These are phyloP conservation scores for Chlamydomonas incerta DNA, from an alignment of 139 green algal genomes.

Conservation along the genomic window DNA sequence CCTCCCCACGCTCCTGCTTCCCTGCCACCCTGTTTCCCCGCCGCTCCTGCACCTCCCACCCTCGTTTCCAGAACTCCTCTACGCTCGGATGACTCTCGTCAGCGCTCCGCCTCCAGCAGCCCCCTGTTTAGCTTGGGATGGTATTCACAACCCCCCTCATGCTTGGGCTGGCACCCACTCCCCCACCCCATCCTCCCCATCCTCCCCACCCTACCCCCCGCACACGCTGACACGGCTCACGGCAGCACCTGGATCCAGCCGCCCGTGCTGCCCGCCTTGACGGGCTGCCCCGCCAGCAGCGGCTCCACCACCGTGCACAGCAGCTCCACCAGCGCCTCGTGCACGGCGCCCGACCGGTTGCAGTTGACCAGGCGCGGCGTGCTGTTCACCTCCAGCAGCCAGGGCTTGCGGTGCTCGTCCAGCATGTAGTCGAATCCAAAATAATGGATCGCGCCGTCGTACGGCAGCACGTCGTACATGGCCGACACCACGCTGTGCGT, in stretches of 20 bases:
- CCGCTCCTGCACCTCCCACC: no score
- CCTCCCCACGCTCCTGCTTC: no score
- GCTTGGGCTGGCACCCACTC: no score
- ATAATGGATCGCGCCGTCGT: slow-evolving; percentile 53
- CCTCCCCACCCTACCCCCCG: no score
- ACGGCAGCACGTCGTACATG: slow-evolving; percentile 12
- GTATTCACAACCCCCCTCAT: no score
- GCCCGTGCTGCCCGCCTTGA: neutral
- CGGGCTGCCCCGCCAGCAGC: neutral
- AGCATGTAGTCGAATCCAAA: slow-evolving; percentile 74
- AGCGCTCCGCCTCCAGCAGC: no score
- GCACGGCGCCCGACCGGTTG: neutral
- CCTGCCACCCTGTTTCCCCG: no score
- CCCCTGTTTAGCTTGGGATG: no score
- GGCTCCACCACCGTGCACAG: neutral
- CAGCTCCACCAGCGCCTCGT: slow-evolving; percentile 16
- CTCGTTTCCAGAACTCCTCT: no score
- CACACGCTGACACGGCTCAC: neutral
- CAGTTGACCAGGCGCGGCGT: slow-evolving; percentile 63
- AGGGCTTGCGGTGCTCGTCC: slow-evolving; percentile 60
- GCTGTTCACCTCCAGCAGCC: slow-evolving; percentile 73
- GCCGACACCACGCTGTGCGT: neutral
- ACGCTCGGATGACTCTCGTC: no score
- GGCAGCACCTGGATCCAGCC: slow-evolving; percentile 2
- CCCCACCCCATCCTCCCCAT: neutral